phyloP scores from a whole-genome alignment of 257 asterid species.

The Solanum chaucha region DNA sequence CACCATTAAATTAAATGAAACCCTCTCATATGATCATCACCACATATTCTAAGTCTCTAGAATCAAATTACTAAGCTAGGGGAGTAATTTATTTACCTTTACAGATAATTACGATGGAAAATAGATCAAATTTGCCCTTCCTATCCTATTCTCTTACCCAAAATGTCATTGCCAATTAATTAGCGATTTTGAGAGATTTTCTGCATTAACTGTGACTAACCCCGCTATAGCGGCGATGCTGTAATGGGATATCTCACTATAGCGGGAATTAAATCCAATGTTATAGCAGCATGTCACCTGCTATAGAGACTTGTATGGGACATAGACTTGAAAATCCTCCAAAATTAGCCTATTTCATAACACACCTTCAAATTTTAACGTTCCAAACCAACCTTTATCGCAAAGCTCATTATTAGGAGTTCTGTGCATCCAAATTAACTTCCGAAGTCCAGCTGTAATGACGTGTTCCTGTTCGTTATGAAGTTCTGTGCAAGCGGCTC shows the following conservation, averaged over 20 bases:
- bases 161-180: no score
- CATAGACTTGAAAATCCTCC: neutral
- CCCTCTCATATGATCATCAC: neutral
- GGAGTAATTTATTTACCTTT: neutral
- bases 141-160: neutral
- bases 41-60: neutral
- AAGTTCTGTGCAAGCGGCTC: no score
- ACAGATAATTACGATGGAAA: no score
- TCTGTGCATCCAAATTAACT: neutral
- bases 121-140: neutral
- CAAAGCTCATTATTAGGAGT: neutral
- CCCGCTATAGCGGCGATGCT: neutral
- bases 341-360: neutral
- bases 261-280: neutral
- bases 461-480: no score
- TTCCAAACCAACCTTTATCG: neutral
- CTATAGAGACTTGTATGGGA: neutral
- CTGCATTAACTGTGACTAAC: no score
- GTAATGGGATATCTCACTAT: neutral
- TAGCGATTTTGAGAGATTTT: neutral
- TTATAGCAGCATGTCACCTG: neutral
- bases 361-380: neutral
- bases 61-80: no score
- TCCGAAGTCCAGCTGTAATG: no score
- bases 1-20: neutral